A percentile compares a stretch with the other conserved stretches of the same genome.
These are phyloP conservation scores for Euphorbia schlechtendalii DNA, from an alignment of 441 rosid genomes.

Conservation along the genomic window DNA sequence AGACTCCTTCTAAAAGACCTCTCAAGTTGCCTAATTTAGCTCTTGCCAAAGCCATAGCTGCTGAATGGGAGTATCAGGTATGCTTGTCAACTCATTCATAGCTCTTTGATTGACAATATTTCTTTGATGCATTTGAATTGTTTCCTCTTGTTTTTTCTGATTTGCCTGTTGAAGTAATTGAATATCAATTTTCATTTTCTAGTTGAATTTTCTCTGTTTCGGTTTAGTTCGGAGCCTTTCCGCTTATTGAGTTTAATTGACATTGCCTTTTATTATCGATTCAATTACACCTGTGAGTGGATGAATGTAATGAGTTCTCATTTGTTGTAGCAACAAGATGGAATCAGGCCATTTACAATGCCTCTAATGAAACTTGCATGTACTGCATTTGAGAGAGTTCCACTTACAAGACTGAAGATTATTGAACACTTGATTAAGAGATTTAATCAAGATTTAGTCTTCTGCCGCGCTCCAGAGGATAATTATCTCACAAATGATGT, in stretches of 20 bases:
- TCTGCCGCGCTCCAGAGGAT: conserved; percentile 78
- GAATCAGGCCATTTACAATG: conserved; percentile 91
- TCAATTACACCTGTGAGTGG: neutral
- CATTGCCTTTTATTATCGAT: neutral
- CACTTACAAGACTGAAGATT: conserved; percentile 65
- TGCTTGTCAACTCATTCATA: neutral
- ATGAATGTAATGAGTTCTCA: conserved; percentile 21
- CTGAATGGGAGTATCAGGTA: conserved; percentile 98
- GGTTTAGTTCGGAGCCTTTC: neutral
- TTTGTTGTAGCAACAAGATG: conserved; percentile 65
- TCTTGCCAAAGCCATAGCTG: conserved; percentile 87
- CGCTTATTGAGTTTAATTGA: neutral
- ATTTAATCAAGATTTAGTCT: conserved; percentile 80
- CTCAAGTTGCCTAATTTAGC: conserved; percentile 31
- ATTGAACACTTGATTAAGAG: conserved; percentile 59
- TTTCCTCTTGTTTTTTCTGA: neutral
- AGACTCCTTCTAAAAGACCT: too few species aligned
- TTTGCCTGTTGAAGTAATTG: neutral
- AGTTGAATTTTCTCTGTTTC: neutral
- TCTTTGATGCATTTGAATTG: conserved; percentile 1
- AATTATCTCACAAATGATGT: conserved; percentile 46
- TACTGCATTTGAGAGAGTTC: conserved; percentile 89
- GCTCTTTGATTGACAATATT: neutral
- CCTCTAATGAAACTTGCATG: conserved; percentile 95
- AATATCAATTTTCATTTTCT: neutral